phyloP scores from a whole-genome alignment of 2,329 filamentous ascomycete species.

The Aspergillus udagawae region DNA sequence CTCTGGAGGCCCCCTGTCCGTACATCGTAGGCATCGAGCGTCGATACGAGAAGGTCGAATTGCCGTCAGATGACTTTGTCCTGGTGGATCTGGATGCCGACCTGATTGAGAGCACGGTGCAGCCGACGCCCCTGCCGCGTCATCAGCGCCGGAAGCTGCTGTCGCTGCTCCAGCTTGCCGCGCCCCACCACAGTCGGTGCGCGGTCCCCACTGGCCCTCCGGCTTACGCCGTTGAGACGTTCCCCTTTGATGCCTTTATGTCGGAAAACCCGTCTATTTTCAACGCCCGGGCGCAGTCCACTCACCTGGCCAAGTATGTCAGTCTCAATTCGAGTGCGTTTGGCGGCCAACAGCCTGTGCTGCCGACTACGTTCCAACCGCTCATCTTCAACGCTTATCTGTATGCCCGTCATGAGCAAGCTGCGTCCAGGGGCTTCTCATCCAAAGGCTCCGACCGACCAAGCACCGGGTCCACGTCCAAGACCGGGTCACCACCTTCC shows the following conservation, averaged over 20 bases:
- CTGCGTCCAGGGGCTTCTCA: slow-evolving; percentile 40
- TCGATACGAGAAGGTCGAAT: slow-evolving; percentile 60
- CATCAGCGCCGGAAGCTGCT: slow-evolving; percentile 87
- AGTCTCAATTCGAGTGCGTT: slow-evolving; percentile 87
- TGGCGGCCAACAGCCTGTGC: slow-evolving; percentile 62
- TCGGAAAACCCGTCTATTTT: slow-evolving; percentile 82
- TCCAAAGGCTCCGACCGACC: slow-evolving; percentile 60
- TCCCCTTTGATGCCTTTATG: slow-evolving; percentile 83
- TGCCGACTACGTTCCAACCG: slow-evolving; percentile 49
- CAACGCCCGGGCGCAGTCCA: slow-evolving; percentile 63
- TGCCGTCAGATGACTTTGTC: slow-evolving; percentile 94
- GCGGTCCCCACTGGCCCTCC: slow-evolving; percentile 86
- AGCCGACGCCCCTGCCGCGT: slow-evolving; percentile 74
- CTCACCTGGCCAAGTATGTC: slow-evolving; percentile 79
- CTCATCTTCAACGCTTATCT: slow-evolving; percentile 91
- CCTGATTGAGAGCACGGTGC: slow-evolving; percentile 76
- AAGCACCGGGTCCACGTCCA: slow-evolving; percentile 61
- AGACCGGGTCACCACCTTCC: slow-evolving; percentile 53
- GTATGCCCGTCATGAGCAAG: slow-evolving; percentile 65
- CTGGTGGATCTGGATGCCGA: slow-evolving; percentile 91
- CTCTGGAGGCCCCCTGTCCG: slow-evolving; percentile 89
- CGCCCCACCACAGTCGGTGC: slow-evolving; percentile 81
- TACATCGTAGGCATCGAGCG: slow-evolving; percentile 96
- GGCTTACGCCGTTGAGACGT: slow-evolving; percentile 88
- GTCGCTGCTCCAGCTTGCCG: slow-evolving; percentile 81